Conservation (phyloP, 345 rosid species). For the Eucalyptus virginea region DNA sequence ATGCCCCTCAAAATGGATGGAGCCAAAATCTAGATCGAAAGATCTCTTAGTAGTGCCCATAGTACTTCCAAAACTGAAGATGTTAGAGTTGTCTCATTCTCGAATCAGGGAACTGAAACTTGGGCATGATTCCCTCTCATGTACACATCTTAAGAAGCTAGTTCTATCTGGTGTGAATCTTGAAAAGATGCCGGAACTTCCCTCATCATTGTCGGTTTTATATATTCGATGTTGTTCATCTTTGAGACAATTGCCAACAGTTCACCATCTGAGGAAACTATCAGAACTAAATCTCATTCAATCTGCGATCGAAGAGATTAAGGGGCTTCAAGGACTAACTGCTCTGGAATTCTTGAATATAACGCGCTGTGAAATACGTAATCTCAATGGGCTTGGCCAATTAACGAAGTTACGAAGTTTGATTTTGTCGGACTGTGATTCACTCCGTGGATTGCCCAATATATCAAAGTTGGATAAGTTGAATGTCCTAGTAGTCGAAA, state of each 20-base stretch:
- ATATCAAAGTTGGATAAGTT: not conserved
- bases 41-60: not conserved
- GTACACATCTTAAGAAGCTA: not conserved
- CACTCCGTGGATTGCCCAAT: not conserved
- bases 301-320: not conserved
- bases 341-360: not conserved
- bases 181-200: rapidly evolving
- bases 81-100: not conserved
- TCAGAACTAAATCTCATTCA: not conserved
- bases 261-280: not conserved
- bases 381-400: not conserved
- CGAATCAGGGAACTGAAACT: rapidly evolving
- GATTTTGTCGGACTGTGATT: not conserved
- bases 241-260: not conserved
- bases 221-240: rapidly evolving
- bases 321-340: not conserved
- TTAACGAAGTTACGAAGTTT: no score
- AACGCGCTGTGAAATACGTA: not conserved
- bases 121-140: not conserved
- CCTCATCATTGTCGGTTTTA: not conserved
- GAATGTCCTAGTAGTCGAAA: not conserved
- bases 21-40: not conserved
- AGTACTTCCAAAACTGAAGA: not conserved
- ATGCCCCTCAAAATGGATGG: rapidly evolving
- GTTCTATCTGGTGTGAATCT: not conserved